phyloP scores from a whole-genome alignment of 768 basidiomycete species.

The Pilatotrama ljubarskyi region DNA sequence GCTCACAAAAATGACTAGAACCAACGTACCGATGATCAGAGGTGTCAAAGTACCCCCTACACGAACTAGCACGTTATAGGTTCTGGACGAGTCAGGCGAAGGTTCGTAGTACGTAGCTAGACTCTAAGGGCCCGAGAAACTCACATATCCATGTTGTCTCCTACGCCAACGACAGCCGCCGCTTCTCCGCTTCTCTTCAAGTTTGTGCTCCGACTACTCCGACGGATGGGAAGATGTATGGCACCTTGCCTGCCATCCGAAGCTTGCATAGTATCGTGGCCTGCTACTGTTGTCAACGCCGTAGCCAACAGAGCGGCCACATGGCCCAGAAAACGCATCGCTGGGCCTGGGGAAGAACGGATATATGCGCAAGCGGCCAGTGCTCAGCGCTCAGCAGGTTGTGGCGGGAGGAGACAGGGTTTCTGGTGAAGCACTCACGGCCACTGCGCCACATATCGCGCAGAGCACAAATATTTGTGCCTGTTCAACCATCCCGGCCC shows the following conservation, averaged over 20 bases:
- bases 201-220: neutral
- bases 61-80: constrained; percentile 61
- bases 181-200: constrained; percentile 29
- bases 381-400: no score
- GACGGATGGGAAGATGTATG: constrained; percentile 21
- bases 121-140: constrained; percentile 22
- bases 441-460: no score
- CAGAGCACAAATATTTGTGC: no score
- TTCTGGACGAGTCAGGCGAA: constrained; percentile 36
- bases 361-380: no score
- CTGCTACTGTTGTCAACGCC: no score
- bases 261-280: no score
- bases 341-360: no score
- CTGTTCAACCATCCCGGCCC: no score
- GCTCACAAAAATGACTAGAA: neutral
- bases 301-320: no score
- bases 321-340: no score
- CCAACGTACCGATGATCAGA: constrained; percentile 57
- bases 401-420: no score
- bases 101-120: neutral
- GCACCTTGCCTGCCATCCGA: neutral
- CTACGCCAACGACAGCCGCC: constrained; percentile 48
- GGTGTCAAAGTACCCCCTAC: constrained; percentile 55
- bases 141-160: constrained; percentile 65
- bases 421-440: no score